These are phyloP conservation scores for Diaporthe citriasiana DNA, from an alignment of 2,329 filamentous ascomycete species.

Conservation along the genomic window DNA sequence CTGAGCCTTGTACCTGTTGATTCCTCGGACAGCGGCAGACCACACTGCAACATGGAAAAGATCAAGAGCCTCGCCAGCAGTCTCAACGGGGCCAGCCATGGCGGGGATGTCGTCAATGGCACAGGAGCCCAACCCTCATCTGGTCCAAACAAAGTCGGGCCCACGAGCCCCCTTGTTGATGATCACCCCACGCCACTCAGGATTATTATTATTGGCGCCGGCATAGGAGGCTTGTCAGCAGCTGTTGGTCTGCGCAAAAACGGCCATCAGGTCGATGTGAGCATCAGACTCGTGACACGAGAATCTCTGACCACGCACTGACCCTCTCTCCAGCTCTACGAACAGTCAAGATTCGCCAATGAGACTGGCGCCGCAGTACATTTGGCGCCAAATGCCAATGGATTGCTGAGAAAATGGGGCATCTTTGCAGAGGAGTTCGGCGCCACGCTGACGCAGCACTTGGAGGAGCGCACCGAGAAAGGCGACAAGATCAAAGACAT, in stretches of 20 bases:
- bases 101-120: not conserved
- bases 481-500: conserved; percentile 47
- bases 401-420: conserved; percentile 62
- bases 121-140: conserved; percentile 1
- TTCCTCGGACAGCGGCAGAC: too few relatives aligned
- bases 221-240: conserved; percentile 67
- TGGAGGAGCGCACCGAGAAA: conserved; percentile 44
- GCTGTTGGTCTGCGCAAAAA: conserved; percentile 67
- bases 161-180: conserved; percentile 34
- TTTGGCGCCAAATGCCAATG: conserved; percentile 72
- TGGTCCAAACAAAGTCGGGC: conserved; percentile 34
- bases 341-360: conserved; percentile 68
- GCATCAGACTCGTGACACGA: not conserved
- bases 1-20: not conserved
- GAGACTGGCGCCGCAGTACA: conserved; percentile 75
- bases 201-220: conserved; percentile 54
- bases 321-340: conserved; percentile 59
- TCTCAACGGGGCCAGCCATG: conserved; percentile 19
- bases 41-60: conserved; percentile 4
- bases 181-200: conserved; percentile 43
- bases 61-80: conserved; percentile 16
- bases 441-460: conserved; percentile 49
- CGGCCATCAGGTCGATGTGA: conserved; percentile 62
- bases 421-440: conserved; percentile 56
- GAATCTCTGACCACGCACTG: not conserved